Percentiles rank a stretch among this genome's conserved stretches.
Evolutionary conservation across 805 yeast genomes (phyloP).

Genomic region (Candida pseudoglaebosa): DNA sequence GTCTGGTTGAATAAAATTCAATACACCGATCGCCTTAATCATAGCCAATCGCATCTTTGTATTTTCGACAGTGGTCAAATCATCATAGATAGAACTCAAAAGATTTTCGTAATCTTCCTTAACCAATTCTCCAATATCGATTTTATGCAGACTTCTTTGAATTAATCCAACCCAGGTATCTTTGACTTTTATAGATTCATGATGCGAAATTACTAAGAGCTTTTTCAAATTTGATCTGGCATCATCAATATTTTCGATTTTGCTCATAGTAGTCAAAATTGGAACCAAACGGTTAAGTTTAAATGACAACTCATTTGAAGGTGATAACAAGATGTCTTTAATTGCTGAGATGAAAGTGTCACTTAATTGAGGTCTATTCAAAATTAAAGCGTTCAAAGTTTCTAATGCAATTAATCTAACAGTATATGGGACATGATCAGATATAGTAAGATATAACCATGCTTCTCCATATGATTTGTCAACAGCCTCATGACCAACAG

Average conservation of each 20-base stretch:
- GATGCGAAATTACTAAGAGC: slow-evolving; percentile 28
- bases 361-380: slow-evolving; percentile 27
- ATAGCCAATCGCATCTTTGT: slow-evolving; percentile 46
- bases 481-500: background rate
- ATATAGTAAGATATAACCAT: slow-evolving; percentile 45
- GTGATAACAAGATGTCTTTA: slow-evolving; percentile 16
- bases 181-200: slow-evolving; percentile 25
- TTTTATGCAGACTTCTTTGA: slow-evolving; percentile 42
- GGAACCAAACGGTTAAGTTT: slow-evolving; percentile 19
- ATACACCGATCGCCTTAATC: slow-evolving; percentile 42
- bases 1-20: slow-evolving; percentile 59
- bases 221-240: slow-evolving; percentile 17
- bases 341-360: slow-evolving; percentile 42
- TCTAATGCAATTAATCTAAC: slow-evolving; percentile 32
- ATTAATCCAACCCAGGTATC: slow-evolving; percentile 78
- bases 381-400: slow-evolving; percentile 28
- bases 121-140: slow-evolving; percentile 64
- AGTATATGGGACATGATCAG: slow-evolving; percentile 32
- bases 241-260: slow-evolving; percentile 12
- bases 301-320: background rate
- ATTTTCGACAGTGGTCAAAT: slow-evolving; percentile 19
- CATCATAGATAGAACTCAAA: slow-evolving; percentile 13
- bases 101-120: slow-evolving; percentile 18
- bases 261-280: slow-evolving; percentile 23
- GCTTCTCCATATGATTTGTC: slow-evolving; percentile 16